Evolutionary conservation across 768 basidiomycete genomes (phyloP).

Genomic region (Tylopilus felleus): DNA sequence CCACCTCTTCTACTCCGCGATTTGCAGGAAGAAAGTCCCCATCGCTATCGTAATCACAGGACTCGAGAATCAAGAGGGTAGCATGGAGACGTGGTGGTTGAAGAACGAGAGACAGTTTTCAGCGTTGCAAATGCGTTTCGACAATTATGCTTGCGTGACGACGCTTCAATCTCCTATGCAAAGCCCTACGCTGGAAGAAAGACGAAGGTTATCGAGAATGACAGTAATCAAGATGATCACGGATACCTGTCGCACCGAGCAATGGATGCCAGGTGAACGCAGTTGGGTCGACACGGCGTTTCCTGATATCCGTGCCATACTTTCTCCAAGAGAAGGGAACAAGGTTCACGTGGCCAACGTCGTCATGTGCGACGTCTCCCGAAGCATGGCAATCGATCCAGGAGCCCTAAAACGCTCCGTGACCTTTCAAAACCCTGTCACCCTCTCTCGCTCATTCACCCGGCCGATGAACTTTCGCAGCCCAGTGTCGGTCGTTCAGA

Average conservation of each 20-base stretch:
- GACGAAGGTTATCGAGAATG: conserved; percentile 21
- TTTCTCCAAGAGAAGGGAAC: conserved; percentile 7
- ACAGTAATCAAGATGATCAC: conserved; percentile 20
- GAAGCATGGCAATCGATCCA: background rate
- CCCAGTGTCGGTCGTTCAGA: conserved; percentile 7
- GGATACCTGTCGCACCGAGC: conserved; percentile 14
- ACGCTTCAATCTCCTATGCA: conserved; percentile 19
- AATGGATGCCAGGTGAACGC: conserved; percentile 27
- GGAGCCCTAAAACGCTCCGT: conserved; percentile 8
- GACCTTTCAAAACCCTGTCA: conserved; percentile 16
- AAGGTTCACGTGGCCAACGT: conserved; percentile 10
- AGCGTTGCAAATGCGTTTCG: conserved; percentile 31
- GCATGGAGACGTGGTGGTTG: conserved; percentile 33
- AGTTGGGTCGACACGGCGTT: conserved; percentile 20
- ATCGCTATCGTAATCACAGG: conserved; percentile 38
- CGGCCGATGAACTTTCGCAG: conserved; percentile 11
- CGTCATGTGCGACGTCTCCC: conserved; percentile 25
- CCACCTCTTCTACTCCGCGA: conserved; percentile 36
- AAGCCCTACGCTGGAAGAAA: conserved; percentile 10
- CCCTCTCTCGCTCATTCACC: conserved; percentile 4
- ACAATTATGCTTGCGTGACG: conserved; percentile 39
- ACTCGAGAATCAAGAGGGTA: conserved; percentile 32
- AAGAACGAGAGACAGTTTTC: conserved; percentile 27
- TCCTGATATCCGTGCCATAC: conserved; percentile 19
- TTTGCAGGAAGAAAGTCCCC: conserved; percentile 39